Percentiles rank a stretch among this genome's conserved stretches.
Evolutionary conservation across 2,329 filamentous ascomycete species (phyloP).

Genomic region (Aspergillus sp.): DNA sequence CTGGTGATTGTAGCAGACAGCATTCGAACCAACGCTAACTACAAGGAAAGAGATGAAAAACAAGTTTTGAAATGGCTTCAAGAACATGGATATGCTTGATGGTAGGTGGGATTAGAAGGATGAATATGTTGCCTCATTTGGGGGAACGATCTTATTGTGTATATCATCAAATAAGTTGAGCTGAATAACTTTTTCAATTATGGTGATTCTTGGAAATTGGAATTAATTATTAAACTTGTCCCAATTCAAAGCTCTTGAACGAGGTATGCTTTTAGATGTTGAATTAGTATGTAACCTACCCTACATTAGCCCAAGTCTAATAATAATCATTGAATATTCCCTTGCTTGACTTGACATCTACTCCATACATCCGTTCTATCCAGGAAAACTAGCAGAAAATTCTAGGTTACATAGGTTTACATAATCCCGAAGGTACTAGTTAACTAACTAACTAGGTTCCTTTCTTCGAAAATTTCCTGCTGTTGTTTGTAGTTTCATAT

Average conservation of each 20-base stretch:
- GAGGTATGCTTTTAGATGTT: neutral
- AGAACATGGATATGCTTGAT: constrained; percentile 58
- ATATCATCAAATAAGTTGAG: neutral
- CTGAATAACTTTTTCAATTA: too few relatives aligned
- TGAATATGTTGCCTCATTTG: neutral
- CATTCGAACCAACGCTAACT: constrained; percentile 78
- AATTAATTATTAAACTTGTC: neutral
- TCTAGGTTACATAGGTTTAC: neutral
- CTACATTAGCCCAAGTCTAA: neutral
- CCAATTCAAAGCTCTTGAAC: neutral
- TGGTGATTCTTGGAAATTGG: too few relatives aligned
- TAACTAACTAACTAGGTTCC: neutral
- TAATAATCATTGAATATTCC: neutral
- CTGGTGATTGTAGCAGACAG: constrained; percentile 83
- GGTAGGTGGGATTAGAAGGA: neutral
- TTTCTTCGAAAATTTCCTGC: neutral
- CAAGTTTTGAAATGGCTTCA: constrained; percentile 77
- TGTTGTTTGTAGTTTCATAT: neutral
- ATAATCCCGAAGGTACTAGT: neutral
- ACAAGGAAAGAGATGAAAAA: constrained; percentile 72
- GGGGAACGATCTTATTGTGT: neutral
- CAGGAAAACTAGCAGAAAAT: neutral
- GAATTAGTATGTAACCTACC: neutral
- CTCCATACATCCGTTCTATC: neutral
- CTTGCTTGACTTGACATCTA: neutral